phyloP scores from a whole-genome alignment of 139 green algal species.

The Limnomonas spitsbergensis region DNA sequence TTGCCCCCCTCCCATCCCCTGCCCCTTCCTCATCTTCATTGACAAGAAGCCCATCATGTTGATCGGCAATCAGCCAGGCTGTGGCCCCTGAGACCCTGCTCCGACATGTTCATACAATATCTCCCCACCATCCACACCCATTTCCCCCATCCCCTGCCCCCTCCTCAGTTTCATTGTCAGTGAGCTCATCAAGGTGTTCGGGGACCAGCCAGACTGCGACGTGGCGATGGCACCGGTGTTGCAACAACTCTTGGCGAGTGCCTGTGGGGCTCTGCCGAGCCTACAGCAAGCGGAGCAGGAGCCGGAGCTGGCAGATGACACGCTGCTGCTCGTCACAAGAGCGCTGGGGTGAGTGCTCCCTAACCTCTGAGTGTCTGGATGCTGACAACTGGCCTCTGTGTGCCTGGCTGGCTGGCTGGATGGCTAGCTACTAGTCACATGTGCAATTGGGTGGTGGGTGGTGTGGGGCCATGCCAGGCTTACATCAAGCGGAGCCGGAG shows the following conservation, averaged over 20 bases:
- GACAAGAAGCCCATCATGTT: too few relatives aligned
- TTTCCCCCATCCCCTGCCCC: background rate
- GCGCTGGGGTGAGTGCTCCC: slow-evolving; percentile 31
- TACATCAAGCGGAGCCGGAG: slow-evolving; percentile 45
- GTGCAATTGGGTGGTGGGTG: too few relatives aligned
- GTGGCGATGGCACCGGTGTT: slow-evolving; percentile 54
- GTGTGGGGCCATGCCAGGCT: slow-evolving; percentile 15
- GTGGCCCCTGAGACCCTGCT: too few relatives aligned
- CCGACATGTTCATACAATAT: too few relatives aligned
- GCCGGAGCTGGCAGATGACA: slow-evolving; percentile 79
- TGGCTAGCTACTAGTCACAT: background rate
- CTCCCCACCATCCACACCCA: background rate
- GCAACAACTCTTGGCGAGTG: slow-evolving; percentile 37
- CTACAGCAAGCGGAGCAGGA: background rate
- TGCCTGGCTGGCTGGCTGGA: background rate
- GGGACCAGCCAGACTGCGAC: slow-evolving; percentile 39
- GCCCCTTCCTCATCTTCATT: too few relatives aligned
- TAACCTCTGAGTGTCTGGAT: background rate
- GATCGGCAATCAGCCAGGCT: too few relatives aligned
- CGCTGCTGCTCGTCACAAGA: slow-evolving; percentile 69
- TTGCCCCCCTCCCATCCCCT: too few relatives aligned
- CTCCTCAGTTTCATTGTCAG: slow-evolving; percentile 60
- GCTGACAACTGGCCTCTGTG: background rate
- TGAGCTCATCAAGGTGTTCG: slow-evolving; percentile 81
- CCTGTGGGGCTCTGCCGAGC: slow-evolving; percentile 22